Base-by-base conservation (phyloP, 441 rosid species). In the Pelargonium cotyledonis region DNA sequence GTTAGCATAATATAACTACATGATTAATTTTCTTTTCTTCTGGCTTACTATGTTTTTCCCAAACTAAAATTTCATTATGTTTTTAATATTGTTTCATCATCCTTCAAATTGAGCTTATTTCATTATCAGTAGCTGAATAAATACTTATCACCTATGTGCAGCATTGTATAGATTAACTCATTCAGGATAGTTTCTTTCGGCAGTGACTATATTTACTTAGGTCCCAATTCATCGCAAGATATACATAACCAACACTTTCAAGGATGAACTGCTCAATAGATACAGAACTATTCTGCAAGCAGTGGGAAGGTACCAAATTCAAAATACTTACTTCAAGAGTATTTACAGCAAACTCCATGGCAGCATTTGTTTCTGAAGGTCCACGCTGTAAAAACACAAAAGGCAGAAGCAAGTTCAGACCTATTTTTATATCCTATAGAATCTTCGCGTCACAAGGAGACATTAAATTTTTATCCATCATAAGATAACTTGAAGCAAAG, bases 311-410 rank as follows among this genome's bases (percentile, higher is more conserved):
- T 15, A 53, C 8, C n/a, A 2, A 5, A 53, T 15, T 53, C 8
- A 53, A 0, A 53, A 35, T 35, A 60, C 64, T 60, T 60, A 60
- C 64, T 60, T 60, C 64, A 23, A 60, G 64, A 60, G 64, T 53
- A 53, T 53, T 60, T 60, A 60, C 64, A 18, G 64, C 26, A 60
- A 60, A 60, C 19, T 60, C 64, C 35, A 60, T 18, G 4, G 64
- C 64, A 60, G 64, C 64, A 60, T 60, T 60, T 23, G 64, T 60
- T 60, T 60, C 64, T 7, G 64, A 18, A 18, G 64, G 64, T 23
- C 64, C 64, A 18, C 31, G 29, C 64, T 60, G 64, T 60, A 60
- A 19, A 60, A 60, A 60, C 29, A 60, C 6, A 60, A 51, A 51
- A 51, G 40, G 40, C 40, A 51, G 18, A 51, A 51, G 57, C 57